These are phyloP conservation scores for Chrysosporium keratinophilum DNA, from an alignment of 2,329 filamentous ascomycete species.

Conservation along the genomic window DNA sequence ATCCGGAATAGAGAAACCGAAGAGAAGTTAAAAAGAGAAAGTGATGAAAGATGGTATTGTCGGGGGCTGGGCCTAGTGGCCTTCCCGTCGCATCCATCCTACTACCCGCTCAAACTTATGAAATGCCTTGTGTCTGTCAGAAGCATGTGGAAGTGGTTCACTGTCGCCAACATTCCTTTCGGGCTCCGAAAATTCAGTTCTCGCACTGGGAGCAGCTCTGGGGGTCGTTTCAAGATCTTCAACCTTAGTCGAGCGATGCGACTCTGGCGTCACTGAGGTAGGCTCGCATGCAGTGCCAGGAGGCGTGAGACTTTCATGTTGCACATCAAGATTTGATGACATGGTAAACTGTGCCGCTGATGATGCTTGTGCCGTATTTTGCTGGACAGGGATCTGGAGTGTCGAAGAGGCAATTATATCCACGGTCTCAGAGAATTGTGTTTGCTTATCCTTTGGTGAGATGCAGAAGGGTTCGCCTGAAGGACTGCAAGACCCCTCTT, in stretches of 20 bases:
- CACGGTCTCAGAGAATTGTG: neutral
- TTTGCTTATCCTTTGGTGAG: neutral
- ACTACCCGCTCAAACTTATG: conserved; percentile 14
- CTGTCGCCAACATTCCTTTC: neutral
- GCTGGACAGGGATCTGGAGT: neutral
- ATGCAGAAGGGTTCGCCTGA: neutral
- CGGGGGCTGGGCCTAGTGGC: neutral
- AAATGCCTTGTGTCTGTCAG: conserved; percentile 9
- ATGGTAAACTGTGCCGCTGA: neutral
- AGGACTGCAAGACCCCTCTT: conserved; percentile 16
- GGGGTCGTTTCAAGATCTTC: conserved; percentile 14
- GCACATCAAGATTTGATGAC: neutral
- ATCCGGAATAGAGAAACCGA: neutral
- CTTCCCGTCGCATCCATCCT: conserved; percentile 16
- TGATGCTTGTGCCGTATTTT: neutral
- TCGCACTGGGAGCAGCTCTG: conserved; percentile 2
- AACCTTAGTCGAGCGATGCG: conserved; percentile 1
- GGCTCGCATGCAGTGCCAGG: conserved; percentile 2
- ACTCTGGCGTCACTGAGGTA: conserved; percentile 5
- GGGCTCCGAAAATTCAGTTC: neutral
- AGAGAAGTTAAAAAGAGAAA: conserved; percentile 2
- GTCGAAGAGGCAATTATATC: neutral
- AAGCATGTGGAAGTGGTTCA: conserved; percentile 13
- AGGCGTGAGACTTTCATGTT: neutral
- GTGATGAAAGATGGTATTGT: neutral